Evolutionary conservation across 2,329 filamentous ascomycete genomes (phyloP).

Genomic region (Xylariaceae sp.): DNA sequence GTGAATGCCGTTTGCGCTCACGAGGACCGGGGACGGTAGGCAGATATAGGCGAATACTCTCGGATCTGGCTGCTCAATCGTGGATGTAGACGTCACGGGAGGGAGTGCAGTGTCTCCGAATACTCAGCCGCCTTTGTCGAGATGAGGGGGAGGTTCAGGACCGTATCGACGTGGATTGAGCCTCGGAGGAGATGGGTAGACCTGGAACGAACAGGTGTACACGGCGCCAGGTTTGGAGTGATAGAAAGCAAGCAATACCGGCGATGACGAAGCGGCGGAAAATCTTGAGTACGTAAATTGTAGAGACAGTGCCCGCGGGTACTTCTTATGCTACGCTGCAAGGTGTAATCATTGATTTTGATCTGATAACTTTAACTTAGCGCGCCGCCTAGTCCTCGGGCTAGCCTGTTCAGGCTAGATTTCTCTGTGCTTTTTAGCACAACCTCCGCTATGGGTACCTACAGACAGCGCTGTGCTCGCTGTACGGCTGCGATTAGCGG

Average conservation of each 20-base stretch:
- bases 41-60: background rate
- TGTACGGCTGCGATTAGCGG: background rate
- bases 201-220: background rate
- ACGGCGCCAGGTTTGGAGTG: background rate
- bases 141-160: background rate
- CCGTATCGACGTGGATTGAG: background rate
- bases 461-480: background rate
- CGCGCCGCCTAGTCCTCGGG: background rate
- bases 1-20: background rate
- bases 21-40: background rate
- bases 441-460: background rate
- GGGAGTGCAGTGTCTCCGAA: background rate
- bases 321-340: background rate
- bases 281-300: slow-evolving; percentile 11
- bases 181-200: background rate
- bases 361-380: background rate
- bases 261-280: slow-evolving; percentile 18
- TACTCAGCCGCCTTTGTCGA: background rate
- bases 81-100: too few relatives aligned
- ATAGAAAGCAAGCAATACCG: background rate
- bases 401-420: background rate
- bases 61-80: background rate
- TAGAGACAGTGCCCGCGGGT: background rate
- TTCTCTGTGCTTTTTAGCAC: background rate
- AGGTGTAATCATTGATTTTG: background rate